Evolutionary conservation across 768 basidiomycete species (phyloP).

Genomic region (Mrakia gelida): DNA sequence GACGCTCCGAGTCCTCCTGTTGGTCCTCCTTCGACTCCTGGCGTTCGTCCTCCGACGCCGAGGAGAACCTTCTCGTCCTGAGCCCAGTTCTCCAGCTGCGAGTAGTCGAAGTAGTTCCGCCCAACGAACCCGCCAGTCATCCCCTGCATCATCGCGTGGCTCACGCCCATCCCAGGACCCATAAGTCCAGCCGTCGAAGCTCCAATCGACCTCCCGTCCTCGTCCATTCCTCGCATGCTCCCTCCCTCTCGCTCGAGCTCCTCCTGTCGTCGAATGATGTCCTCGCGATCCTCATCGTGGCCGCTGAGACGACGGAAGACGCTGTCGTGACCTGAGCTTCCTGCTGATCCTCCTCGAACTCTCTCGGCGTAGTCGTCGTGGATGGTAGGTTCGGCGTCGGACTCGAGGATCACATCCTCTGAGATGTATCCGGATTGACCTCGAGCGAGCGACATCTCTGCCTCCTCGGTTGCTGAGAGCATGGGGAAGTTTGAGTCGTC

Average conservation of each 20-base stretch:
- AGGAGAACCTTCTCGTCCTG: slow-evolving; percentile 51
- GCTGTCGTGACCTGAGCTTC: slow-evolving; percentile 14
- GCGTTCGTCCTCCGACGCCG: slow-evolving; percentile 21
- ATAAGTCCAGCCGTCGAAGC: slow-evolving; percentile 20
- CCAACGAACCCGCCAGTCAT: slow-evolving; percentile 49
- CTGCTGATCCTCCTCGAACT: slow-evolving; percentile 23
- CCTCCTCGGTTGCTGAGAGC: slow-evolving; percentile 54
- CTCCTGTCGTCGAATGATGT: background rate
- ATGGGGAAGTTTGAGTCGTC: slow-evolving; percentile 47
- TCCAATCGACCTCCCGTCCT: slow-evolving; percentile 23
- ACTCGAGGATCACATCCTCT: slow-evolving; percentile 42
- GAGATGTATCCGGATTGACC: slow-evolving; percentile 44
- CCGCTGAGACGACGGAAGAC: background rate
- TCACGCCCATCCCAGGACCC: background rate
- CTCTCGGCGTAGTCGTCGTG: slow-evolving; percentile 55
- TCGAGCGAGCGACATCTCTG: slow-evolving; percentile 37
- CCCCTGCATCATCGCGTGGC: slow-evolving; percentile 19
- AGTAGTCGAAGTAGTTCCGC: slow-evolving; percentile 65
- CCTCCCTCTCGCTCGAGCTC: background rate
- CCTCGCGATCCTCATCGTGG: background rate
- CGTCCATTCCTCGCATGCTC: background rate
- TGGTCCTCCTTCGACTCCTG: slow-evolving; percentile 8
- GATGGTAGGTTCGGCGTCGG: slow-evolving; percentile 47
- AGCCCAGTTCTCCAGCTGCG: slow-evolving; percentile 71
- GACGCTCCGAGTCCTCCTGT: slow-evolving; percentile 20